Base-by-base conservation (phyloP, 495 filamentous ascomycete genomes). In the Penicillium cataractarum region DNA sequence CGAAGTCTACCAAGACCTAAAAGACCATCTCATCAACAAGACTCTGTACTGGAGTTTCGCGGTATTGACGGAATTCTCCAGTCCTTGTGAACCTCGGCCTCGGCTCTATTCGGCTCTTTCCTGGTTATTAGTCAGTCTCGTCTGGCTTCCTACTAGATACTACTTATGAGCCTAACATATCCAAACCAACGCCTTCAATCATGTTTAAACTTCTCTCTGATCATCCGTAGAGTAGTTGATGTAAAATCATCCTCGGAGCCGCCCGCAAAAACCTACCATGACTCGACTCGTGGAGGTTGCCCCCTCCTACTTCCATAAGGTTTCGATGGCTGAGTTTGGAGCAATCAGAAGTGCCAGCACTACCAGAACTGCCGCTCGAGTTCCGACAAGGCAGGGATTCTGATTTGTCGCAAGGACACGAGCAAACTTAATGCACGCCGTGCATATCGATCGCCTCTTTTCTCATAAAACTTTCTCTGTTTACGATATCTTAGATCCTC, bases 381-480 rank as follows among this genome's bases (percentile, higher is more conserved):
- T 50, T 50, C 46, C 22, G 46, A 24, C 12, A 27, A 2, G 15
- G 24, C 46, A 27, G 1, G 26, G 5, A 29, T n/a, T 50, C 26
- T 50, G 46, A 50, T 50, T 50, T n/a, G 46, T 29, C 46, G 29
- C 46, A n/a, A 50, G 46, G 46, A 27, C 42, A 46, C 42, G 21
- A 24, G 42, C 12, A 10, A 50, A 29, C 26, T 50, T 26, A 29
- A 50, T 50, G 46, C 26, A 50, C 46, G 22, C 15, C 24, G 2
- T 29, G 46, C 46, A 50, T 29, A 50, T 50, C 46, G 15, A 50
- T 50, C 15, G 24, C 15, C 13, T n/a, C n/a, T 29, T n/a, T 4
- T 17, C 15, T 50, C 44, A 26, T 48, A 15, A 26, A 49, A 50
- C 46, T 29, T 46, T 46, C 42, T 46, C 42, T 46, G 19, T 46